Percentiles rank a stretch among this genome's conserved stretches.
Conservation (phyloP, 2,329 filamentous ascomycete species). For the Neonectria neomacrospora region DNA sequence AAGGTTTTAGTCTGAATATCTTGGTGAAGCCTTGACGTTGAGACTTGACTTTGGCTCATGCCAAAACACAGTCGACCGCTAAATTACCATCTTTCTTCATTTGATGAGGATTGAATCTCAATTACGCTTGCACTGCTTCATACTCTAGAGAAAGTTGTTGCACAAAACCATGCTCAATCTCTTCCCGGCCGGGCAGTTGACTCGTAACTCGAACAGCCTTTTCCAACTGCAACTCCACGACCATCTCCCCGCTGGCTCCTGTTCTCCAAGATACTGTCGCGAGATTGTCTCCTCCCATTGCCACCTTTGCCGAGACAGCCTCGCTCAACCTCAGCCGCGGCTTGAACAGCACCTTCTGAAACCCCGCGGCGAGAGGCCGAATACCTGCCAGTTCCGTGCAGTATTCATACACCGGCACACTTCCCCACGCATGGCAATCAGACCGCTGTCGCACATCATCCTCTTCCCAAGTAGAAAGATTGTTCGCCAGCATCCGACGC, state of each 20-base stretch:
- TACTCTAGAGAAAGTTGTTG: constrained; percentile 3
- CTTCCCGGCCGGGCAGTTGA: constrained; percentile 13
- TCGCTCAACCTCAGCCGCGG: constrained; percentile 22
- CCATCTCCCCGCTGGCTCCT: neutral
- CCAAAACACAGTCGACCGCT: too few relatives aligned
- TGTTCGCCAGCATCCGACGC: constrained; percentile 26
- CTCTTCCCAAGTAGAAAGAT: constrained; percentile 31
- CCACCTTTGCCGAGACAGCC: constrained; percentile 16
- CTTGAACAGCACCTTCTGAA: constrained; percentile 20
- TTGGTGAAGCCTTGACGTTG: too few relatives aligned
- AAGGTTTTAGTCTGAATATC: too few relatives aligned
- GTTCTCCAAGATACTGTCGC: constrained; percentile 21
- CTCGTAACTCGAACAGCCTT: constrained; percentile 13
- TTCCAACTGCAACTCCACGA: constrained; percentile 18
- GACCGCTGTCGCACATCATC: constrained; percentile 30
- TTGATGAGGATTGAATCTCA: too few relatives aligned
- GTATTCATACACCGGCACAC: constrained; percentile 28
- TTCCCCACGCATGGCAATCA: constrained; percentile 31
- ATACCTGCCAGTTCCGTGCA: constrained; percentile 28
- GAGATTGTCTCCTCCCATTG: constrained; percentile 18
- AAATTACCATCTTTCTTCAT: too few relatives aligned
- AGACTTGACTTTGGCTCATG: too few relatives aligned
- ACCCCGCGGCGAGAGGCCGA: constrained; percentile 13
- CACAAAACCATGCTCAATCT: constrained; percentile 14
- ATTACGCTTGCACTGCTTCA: neutral